Base-by-base conservation (phyloP, 192 early-diverging fungal genomes). In the Coemansia sp. region DNA sequence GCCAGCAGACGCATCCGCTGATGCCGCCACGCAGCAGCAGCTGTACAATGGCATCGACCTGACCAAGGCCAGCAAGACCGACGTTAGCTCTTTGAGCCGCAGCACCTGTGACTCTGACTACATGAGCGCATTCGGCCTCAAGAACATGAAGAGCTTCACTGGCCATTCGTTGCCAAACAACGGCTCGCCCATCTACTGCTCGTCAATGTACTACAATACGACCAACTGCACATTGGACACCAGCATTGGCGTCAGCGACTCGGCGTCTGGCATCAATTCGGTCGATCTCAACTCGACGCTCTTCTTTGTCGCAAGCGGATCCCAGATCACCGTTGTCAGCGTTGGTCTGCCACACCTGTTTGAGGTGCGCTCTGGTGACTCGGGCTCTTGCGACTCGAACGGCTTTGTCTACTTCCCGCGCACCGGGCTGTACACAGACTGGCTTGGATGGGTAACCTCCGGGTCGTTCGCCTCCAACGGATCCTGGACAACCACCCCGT, bases 271-370 rank as follows among this genome's bases (percentile, higher is more conserved):
- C n/a, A 34, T 62, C 41, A 61, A 72, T 53, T 79, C 76, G 40
- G 47, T 57, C 22, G 55, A 70, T 25, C 76, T 79, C 64, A 74
- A 79, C 67, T 79, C 76, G n/a, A 74, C 76, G 11, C 54, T 79
- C 13, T 62, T 70, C 15, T 61, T 79, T 31, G 61, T 73, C 23
- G 50, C 56, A 23, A 62, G 64, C 50, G 67, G 76, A 25, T 66
- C 76, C 11, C 52, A 66, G 17, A 58, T 68, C 41, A 62, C 29
- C n/a, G 40, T 79, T 22, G 64, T 74, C 33, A 67, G 76, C 22
- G 31, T 79, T 47, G 76, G 71, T 28, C 25, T 53, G 29, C 76
- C 76, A 8, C 71, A 67, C 27, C 53, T 74, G 30, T 61, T 72
- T 42, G 76, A 79, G 58, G 64, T 52, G 19, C 63, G 67, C 52